Evolutionary conservation across 2,329 filamentous ascomycete genomes (phyloP), one percentile per base, ranked within the genome.

Genomic region (Arthrinium phaeospermum): DNA sequence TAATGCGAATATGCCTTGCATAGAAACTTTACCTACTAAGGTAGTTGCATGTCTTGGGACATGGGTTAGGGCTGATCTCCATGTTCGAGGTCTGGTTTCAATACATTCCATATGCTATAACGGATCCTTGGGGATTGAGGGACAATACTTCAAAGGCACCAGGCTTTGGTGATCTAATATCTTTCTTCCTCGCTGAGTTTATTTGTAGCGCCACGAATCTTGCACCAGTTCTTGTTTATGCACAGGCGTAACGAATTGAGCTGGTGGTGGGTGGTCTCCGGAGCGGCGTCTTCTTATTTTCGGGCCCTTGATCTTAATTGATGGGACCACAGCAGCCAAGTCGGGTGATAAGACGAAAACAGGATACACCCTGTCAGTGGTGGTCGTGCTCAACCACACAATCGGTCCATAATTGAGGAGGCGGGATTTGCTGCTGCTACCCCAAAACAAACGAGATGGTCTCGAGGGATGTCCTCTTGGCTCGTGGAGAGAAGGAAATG

Each of bases 301-400:
- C 5, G 53, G 53, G 30, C 30, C 30, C 53, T 37, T 37, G 30
- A 61, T 61, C 19, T 41, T 24, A 64, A 41, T 41, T 41, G 30
- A 64, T 64, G 34, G 57, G 57, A 30, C n/a, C 34, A 24, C 57
- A 37, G 57, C 57, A 37, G 57, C 57, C 57, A 41, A 64, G 57
- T 64, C 57, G 57, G 57, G 34, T 64, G 57, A 64, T 64, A n/a
- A n/a, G 57, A n/a, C 22, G 30, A 41, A 64, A 64, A 10, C 10
- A 64, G 57, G 34, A 64, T 64, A 64, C 5, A 64, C 57, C 57
- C 34, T 41, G 57, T 3, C 34, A 24, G 49, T 27, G 27, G 16
- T 19, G 51, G 51, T 57, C 51, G 27, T 57, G 27, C 53, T 10
- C 24, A 22, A 37, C 27, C 14, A 37, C 27, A 30, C 37, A 41